A percentile compares a stretch with the other conserved stretches of the same genome.
phyloP scores from a whole-genome alignment of 2,329 filamentous ascomycete species.

The Curvularia lunata region DNA sequence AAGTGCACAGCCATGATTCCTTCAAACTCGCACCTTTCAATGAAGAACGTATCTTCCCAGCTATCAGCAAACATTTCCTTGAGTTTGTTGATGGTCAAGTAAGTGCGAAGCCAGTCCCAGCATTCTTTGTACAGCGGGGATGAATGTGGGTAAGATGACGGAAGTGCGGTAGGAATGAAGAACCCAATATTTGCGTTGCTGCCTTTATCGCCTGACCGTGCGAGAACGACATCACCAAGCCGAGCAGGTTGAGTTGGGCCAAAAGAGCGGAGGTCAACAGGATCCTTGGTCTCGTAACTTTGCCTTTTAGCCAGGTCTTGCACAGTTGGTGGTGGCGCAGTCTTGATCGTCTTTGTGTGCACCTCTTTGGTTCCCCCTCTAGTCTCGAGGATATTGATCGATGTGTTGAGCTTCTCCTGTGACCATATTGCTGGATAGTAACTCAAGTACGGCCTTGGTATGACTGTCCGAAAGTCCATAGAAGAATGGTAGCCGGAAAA shows the following conservation, averaged over 20 bases:
- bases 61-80: slow-evolving; percentile 37
- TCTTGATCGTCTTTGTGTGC: not conserved
- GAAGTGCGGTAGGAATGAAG: slow-evolving; percentile 28
- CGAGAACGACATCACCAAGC: not conserved
- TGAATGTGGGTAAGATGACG: not conserved
- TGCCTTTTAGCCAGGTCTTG: not conserved
- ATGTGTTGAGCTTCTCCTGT: not conserved
- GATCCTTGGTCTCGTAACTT: not conserved
- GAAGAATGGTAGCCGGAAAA: not conserved
- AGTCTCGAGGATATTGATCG: not conserved
- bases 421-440: not conserved
- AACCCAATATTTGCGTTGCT: slow-evolving; percentile 47
- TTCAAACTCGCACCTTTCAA: slow-evolving; percentile 44
- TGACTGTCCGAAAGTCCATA: not conserved
- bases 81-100: slow-evolving; percentile 36
- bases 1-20: slow-evolving; percentile 45
- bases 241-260: not conserved
- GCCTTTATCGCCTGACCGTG: slow-evolving; percentile 47
- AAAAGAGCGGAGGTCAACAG: not conserved
- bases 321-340: not conserved
- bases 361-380: not conserved
- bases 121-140: slow-evolving; percentile 25
- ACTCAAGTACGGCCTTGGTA: not conserved
- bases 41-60: slow-evolving; percentile 30
- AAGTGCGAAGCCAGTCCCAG: slow-evolving; percentile 43